Base-by-base conservation (phyloP, 768 basidiomycete species). In the Exsudoporus frostii region DNA sequence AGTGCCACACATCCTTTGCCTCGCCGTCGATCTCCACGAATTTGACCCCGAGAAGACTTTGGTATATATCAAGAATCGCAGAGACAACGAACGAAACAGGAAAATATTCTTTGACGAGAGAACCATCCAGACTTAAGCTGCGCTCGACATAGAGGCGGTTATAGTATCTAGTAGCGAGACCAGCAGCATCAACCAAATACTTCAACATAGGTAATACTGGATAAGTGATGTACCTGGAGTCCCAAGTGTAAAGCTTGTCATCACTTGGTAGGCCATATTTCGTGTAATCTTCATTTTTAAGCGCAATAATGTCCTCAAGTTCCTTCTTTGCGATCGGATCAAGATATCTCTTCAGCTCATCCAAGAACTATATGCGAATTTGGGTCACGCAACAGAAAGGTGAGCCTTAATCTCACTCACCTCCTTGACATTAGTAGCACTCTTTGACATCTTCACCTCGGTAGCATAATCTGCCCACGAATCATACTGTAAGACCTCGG, bases 401-500 rank as follows among this genome's bases (percentile, higher is more conserved):
- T 20, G 4, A 14, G 1, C 11, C 25, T 30, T 11, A 19, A 22
- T 22, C n/a, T 20, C 20, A 57, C 71, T 56, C 65, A 83, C 87
- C 42, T 81, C 72, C 60, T 75, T 66, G 13, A 89, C 83, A 24
- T 75, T 78, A 44, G 79, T 71, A 4, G 80, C 84, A 39, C 73
- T 79, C 71, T 90, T 91, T 58, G 86, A 80, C 89, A 92, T 91
- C 73, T 86, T 90, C 42, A 82, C 78, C 66, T 93, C 90, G 2
- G 90, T 90, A 39, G 84, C 72, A 66, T 87, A 92, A 67, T 89
- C 90, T 0, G 89, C 90, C 83, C 89, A 92, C 13, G 82, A 90
- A 30, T 80, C 70, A 65, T 92, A 93, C 11, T 80, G 81, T 6
- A 93, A 76, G 13, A 92, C 54, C 33, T 70, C 73, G 2, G 86